Percentiles rank a stretch among this genome's conserved stretches.
Evolutionary conservation across 306 rosid species (phyloP).

Genomic region (Corylus heterophylla): DNA sequence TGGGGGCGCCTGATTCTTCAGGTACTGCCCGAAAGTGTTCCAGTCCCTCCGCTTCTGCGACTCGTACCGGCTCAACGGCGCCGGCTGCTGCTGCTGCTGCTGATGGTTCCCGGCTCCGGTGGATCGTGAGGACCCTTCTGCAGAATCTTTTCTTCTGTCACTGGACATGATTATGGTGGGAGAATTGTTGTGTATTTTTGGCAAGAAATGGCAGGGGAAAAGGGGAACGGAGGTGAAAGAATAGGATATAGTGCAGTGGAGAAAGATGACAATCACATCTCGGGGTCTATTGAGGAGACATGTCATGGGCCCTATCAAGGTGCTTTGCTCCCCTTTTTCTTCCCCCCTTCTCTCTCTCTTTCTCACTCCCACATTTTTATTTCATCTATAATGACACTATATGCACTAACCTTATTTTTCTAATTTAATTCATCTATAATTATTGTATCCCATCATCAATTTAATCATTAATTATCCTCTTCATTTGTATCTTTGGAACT

Average conservation of each 20-base stretch:
- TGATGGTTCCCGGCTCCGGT: conserved; percentile 21
- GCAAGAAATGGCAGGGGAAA: conserved; percentile 21
- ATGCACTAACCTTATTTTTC: conserved; percentile 32
- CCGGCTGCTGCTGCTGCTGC: conserved; percentile 26
- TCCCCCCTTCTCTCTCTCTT: conserved; percentile 1
- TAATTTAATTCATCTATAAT: neutral
- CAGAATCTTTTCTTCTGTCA: conserved; percentile 38
- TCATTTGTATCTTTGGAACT: conserved; percentile 25
- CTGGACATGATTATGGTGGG: conserved; percentile 46
- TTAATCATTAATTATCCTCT: conserved; percentile 46
- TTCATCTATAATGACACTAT: conserved; percentile 15
- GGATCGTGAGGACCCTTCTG: conserved; percentile 51
- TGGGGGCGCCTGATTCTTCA: conserved; percentile 69
- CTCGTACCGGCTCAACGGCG: conserved; percentile 74
- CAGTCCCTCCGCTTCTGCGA: conserved; percentile 88
- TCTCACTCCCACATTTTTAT: neutral
- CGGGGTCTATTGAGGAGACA: conserved; percentile 77
- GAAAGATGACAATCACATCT: conserved; percentile 80
- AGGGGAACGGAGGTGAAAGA: conserved; percentile 6
- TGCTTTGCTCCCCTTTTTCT: conserved; percentile 57
- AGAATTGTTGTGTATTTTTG: conserved; percentile 27
- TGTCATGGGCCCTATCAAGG: conserved; percentile 60
- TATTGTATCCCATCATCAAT: conserved; percentile 34
- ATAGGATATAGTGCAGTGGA: conserved; percentile 45
- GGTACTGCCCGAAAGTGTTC: conserved; percentile 87